phyloP scores from a whole-genome alignment of 768 basidiomycete genomes.

The Calocybe cyanea region DNA sequence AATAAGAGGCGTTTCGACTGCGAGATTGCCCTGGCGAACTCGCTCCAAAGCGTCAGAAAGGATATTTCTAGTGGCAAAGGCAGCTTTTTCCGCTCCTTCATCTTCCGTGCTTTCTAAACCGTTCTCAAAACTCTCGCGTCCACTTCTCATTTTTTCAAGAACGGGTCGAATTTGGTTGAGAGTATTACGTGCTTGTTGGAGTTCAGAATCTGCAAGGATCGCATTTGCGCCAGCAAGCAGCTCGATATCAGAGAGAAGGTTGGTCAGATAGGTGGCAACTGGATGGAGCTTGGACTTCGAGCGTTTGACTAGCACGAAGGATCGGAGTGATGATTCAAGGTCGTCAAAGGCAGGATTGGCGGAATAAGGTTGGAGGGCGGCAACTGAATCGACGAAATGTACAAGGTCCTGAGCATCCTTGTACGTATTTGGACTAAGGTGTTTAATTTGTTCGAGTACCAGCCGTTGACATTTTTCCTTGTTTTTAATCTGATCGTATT shows the following conservation, averaged over 20 bases:
- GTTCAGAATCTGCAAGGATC: constrained; percentile 78
- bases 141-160: constrained; percentile 81
- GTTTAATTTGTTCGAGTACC: constrained; percentile 91
- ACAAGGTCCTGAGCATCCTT: constrained; percentile 91
- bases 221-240: constrained; percentile 83
- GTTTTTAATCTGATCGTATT: constrained; percentile 92
- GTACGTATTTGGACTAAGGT: constrained; percentile 88
- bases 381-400: constrained; percentile 94
- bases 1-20: constrained; percentile 41
- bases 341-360: constrained; percentile 75
- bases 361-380: constrained; percentile 62
- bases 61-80: constrained; percentile 49
- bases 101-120: constrained; percentile 81
- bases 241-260: constrained; percentile 88
- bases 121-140: constrained; percentile 73
- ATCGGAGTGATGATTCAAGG: constrained; percentile 85
- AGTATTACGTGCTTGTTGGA: constrained; percentile 66
- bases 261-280: constrained; percentile 84
- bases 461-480: constrained; percentile 87
- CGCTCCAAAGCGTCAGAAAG: constrained; percentile 70
- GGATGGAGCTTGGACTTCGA: constrained; percentile 96
- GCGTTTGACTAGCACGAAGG: constrained; percentile 94
- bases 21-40: constrained; percentile 73
- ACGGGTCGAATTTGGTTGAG: constrained; percentile 71
- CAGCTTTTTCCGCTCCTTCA: constrained; percentile 50